These are phyloP conservation scores for Ziziphus jujuba DNA, from an alignment of 306 rosid genomes.

Conservation along the genomic window DNA sequence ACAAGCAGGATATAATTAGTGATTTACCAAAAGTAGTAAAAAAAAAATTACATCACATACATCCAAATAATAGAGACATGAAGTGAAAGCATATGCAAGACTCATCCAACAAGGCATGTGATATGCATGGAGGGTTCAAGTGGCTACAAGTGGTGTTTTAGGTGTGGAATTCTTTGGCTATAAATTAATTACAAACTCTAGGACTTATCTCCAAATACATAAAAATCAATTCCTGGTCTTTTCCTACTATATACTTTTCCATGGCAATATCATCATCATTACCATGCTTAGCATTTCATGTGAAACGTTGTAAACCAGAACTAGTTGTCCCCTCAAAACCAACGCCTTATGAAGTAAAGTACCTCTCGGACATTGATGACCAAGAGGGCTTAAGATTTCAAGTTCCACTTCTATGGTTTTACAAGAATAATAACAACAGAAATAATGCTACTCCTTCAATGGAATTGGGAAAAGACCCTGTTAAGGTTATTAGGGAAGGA, in stretches of 20 bases:
- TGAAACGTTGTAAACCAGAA: not conserved
- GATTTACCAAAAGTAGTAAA: too few relatives aligned
- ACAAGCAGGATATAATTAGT: too few relatives aligned
- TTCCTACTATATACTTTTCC: not conserved
- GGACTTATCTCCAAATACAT: too few relatives aligned
- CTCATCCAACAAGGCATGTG: too few relatives aligned
- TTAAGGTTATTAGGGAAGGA: not conserved
- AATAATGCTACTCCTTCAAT: not conserved
- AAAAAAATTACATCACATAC: too few relatives aligned
- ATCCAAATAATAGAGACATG: too few relatives aligned
- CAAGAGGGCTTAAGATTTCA: not conserved
- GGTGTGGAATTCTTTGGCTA: too few relatives aligned
- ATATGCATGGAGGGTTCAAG: too few relatives aligned
- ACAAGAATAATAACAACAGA: not conserved
- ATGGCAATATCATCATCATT: not conserved
- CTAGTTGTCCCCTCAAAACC: not conserved
- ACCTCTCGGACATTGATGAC: conserved; percentile 9
- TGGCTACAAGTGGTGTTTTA: too few relatives aligned
- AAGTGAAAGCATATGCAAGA: too few relatives aligned
- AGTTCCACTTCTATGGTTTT: not conserved
- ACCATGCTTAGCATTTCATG: not conserved
- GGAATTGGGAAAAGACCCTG: conserved; percentile 10
- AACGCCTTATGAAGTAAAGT: not conserved
- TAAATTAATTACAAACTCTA: too few relatives aligned
- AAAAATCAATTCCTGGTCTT: too few relatives aligned